Evolutionary conservation across 169 alveolate genomes (phyloP).

Genomic region (Plasmodium vivax): DNA sequence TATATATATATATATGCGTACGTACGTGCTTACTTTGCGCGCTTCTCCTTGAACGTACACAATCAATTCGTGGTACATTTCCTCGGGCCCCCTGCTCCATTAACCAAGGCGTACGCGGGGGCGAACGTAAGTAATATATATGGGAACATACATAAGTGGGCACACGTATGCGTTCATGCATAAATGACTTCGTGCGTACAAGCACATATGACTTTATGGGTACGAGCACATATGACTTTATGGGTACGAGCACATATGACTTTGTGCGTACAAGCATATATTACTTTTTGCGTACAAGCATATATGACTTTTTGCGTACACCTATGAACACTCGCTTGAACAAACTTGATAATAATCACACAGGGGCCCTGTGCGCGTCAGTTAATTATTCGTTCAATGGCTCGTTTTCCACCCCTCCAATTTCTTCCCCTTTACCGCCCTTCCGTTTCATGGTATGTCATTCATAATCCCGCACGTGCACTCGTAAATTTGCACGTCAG

Average conservation of each 20-base stretch:
- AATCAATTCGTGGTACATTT: background rate
- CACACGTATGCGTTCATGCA: background rate
- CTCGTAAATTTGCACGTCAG: background rate
- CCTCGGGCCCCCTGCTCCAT: background rate
- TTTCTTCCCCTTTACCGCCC: background rate
- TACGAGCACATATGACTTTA: no score
- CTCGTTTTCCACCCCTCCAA: background rate
- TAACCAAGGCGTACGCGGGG: background rate
- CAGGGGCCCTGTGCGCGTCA: background rate
- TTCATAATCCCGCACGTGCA: background rate
- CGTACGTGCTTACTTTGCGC: background rate
- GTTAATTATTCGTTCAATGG: background rate
- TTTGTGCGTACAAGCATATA: background rate
- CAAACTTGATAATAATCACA: background rate
- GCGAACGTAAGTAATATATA: background rate
- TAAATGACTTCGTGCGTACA: no score
- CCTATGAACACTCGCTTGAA: background rate
- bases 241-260: no score
- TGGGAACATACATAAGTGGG: background rate
- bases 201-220: no score
- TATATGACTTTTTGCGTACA: background rate
- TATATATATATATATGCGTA: background rate
- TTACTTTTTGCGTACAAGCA: background rate
- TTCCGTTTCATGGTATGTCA: background rate
- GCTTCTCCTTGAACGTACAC: background rate